phyloP scores from a whole-genome alignment of 108 stramenopile species.

The Skeletonema grethae region DNA sequence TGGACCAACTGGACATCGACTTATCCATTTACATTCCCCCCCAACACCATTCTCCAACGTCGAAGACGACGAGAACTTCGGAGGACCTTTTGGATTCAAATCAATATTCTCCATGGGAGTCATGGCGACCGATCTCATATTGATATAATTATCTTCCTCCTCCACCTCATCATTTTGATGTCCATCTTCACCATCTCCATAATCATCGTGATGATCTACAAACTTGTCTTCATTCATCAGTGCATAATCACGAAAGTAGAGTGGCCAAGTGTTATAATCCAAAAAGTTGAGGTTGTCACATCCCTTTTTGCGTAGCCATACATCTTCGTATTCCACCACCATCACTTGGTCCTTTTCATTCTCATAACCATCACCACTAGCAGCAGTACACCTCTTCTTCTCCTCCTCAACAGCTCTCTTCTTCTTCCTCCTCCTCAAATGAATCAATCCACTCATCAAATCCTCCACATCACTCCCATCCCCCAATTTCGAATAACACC shows the following conservation, averaged over 20 bases:
- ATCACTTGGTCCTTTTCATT: background rate
- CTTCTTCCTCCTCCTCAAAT: background rate
- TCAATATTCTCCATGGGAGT: conserved; percentile 21
- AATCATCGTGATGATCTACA: conserved; percentile 10
- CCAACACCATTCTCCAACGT: conserved; percentile 15
- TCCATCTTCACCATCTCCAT: background rate
- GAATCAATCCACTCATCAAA: conserved; percentile 1
- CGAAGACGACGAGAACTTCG: background rate
- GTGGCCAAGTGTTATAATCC: conserved; percentile 77
- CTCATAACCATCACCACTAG: background rate
- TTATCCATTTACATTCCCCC: conserved; percentile 18
- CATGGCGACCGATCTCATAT: conserved; percentile 29
- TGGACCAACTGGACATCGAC: conserved; percentile 44
- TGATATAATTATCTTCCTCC: conserved; percentile 25
- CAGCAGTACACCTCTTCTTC: background rate
- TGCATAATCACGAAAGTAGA: conserved; percentile 84
- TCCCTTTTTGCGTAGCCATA: conserved; percentile 49
- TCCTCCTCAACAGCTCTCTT: conserved; percentile 3
- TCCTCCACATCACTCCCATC: conserved; percentile 17
- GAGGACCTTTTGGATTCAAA: conserved; percentile 16
- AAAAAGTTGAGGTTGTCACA: conserved; percentile 79
- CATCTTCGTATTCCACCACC: conserved; percentile 9
- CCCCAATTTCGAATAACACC: conserved; percentile 58
- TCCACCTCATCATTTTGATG: background rate
- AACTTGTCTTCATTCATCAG: conserved; percentile 67